phyloP scores from a whole-genome alignment of 1,284 basidiomycete genomes.

The Ceratobasidium sp. region DNA sequence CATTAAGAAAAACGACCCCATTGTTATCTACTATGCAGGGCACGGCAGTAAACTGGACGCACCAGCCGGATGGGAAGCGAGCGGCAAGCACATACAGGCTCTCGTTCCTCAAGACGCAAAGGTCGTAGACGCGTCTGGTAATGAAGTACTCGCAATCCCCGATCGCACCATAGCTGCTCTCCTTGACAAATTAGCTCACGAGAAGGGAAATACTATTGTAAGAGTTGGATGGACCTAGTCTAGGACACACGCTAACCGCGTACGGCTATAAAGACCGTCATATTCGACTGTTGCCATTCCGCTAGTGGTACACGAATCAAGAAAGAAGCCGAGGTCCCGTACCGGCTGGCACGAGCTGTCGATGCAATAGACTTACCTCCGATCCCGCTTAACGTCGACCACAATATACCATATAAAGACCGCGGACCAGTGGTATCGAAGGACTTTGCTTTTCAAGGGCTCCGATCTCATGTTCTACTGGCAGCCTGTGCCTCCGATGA shows the following conservation, averaged over 20 bases:
- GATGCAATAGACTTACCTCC: background rate
- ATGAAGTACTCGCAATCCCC: background rate
- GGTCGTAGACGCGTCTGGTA: background rate
- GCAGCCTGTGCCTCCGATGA: slow-evolving; percentile 20
- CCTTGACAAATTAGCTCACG: background rate
- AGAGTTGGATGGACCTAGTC: background rate
- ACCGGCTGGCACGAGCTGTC: slow-evolving; percentile 1
- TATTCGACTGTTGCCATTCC: slow-evolving; percentile 32
- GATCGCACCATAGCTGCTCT: slow-evolving; percentile 29
- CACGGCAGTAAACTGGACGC: slow-evolving; percentile 10
- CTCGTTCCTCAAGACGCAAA: slow-evolving; percentile 18
- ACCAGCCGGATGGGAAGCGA: slow-evolving; percentile 15
- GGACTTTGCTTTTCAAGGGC: slow-evolving; percentile 1
- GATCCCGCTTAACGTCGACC: background rate
- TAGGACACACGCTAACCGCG: background rate
- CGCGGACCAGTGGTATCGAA: background rate
- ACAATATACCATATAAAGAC: background rate
- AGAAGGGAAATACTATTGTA: slow-evolving; percentile 38
- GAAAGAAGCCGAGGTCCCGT: background rate
- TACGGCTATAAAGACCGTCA: slow-evolving; percentile 13
- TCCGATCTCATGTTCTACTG: slow-evolving; percentile 25
- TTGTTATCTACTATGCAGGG: slow-evolving; percentile 23
- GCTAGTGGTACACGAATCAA: slow-evolving; percentile 2
- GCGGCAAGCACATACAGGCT: background rate
- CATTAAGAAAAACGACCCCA: slow-evolving; percentile 11